Evolutionary conservation across 768 basidiomycete genomes (phyloP), one percentile per base, ranked within the genome.

Genomic region (Sarcodon aspratus): DNA sequence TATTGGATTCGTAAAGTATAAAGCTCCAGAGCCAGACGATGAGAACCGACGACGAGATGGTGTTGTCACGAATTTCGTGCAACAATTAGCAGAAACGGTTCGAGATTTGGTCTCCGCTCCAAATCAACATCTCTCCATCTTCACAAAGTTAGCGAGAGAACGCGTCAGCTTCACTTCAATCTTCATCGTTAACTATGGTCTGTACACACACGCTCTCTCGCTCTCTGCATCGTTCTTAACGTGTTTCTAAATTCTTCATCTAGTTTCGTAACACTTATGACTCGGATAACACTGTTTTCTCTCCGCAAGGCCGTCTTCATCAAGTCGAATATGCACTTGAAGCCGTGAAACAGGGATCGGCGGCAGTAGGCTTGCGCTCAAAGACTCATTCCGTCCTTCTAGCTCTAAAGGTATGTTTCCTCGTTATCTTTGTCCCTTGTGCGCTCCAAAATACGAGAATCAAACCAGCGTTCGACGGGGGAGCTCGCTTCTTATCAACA

Each of bases 401-500:
- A 45, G 93, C 94, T 11, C 69, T 99, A 53, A 99, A 98, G 79
- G 95, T 88, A 45, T 48, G 74, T 62, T 8, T 6, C 6, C 42
- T 44, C 36, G 46, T 33, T 21, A 33, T 40, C 13, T 40, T 40
- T 27, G 11, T 44, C 45, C 38, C 33, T 8, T 47, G 13, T 9
- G 37, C 2, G n/a, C 17, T 8, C 7, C 38, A 27, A 34, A 31
- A 13, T 48, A 12, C 18, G 15, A 10, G 17, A 12, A 34, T 5
- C 15, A 15, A 33, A 35, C 8, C 17, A 99, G 96, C 80, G 95
- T 66, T 98, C 96, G 31, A 94, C 92, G 11, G 96, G 96, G 52
- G 95, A 98, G 65, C 77, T 99, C 47, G 94, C 96, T 12, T 91
- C 90, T n/a, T 98, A 98, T 74, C 96, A 99, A 64, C 94, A 98